Evolutionary conservation across 192 early-diverging fungal species (phyloP), one percentile per base, ranked within the genome.

Genomic region (Rhizophagus clarus): DNA sequence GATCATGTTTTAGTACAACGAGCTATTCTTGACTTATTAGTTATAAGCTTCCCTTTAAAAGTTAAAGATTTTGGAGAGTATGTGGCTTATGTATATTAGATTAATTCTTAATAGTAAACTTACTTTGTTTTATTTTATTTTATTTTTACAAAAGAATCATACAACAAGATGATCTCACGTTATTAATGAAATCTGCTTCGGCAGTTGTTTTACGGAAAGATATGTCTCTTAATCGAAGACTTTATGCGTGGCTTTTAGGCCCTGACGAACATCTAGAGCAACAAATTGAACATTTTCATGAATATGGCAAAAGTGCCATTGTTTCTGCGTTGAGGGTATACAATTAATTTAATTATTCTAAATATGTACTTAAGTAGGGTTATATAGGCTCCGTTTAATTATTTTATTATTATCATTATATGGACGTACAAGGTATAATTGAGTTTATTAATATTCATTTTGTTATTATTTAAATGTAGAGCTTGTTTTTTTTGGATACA

Each of bases 161-260:
- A 24, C 79, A 87, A n/a, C 82, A 88, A 31, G 85, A 89, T 24
- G 95, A 97, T 74, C 72, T 92, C 47, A 86, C 88, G 10, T 72
- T 94, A 29, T 82, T 98, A 60, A 87, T 95, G 68, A 87, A 88
- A 22, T 85, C 92, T 10, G 97, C 95, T 0, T 84, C 94, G 2
- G 85, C 87, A 29, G 96, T 97, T 22, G 95, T 97, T 11, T 78
- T 97, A 71, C 85, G 93, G 40, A 94, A 94, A 80, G 97, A 98
- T 82, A 97, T 97, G 95, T 96, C 96, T 28, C 88, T 98, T 20
- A 98, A 96, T 78, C 84, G 96, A 64, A 83, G 97, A 49, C 86
- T 98, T n/a, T 97, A 97, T 82, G 88, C 94, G 4, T 98, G 97
- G 97, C 82, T 98, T 12, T 81, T 94, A 51, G 94, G 94, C 20